These are phyloP conservation scores for Clarireedia hainanense DNA, from an alignment of 2,329 filamentous ascomycete genomes.

Conservation along the genomic window DNA sequence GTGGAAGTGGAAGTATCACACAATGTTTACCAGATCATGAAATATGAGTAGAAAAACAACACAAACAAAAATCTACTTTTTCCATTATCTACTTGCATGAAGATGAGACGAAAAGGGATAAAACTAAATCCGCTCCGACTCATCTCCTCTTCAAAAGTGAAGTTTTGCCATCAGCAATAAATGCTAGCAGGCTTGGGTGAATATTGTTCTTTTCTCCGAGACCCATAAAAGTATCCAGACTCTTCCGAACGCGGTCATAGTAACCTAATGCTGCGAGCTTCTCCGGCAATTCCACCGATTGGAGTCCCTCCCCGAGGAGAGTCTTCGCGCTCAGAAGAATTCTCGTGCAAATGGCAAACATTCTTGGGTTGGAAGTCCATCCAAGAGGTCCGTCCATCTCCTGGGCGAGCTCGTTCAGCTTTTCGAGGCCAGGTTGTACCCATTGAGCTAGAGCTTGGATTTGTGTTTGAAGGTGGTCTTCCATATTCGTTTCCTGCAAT, in stretches of 20 bases:
- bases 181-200: background rate
- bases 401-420: conserved; percentile 15
- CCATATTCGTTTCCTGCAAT: conserved; percentile 4
- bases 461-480: background rate
- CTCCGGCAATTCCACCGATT: background rate
- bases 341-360: conserved; percentile 52
- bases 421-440: conserved; percentile 30
- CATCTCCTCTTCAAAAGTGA: conserved; percentile 1
- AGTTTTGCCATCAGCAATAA: background rate
- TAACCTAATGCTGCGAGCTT: background rate
- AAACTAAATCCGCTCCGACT: background rate
- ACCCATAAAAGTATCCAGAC: background rate
- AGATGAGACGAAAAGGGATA: background rate
- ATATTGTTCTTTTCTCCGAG: conserved; percentile 5
- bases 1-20: no score
- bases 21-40: no score
- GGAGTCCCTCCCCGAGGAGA: background rate
- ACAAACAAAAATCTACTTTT: no score
- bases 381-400: conserved; percentile 60
- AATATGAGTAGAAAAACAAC: no score
- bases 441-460: conserved; percentile 33
- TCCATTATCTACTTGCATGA: no score
- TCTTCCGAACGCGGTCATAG: background rate
- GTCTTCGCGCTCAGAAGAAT: conserved; percentile 31
- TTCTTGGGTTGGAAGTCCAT: conserved; percentile 60